Conservation (phyloP, 306 rosid genomes). For the Corylus heterophylla region DNA sequence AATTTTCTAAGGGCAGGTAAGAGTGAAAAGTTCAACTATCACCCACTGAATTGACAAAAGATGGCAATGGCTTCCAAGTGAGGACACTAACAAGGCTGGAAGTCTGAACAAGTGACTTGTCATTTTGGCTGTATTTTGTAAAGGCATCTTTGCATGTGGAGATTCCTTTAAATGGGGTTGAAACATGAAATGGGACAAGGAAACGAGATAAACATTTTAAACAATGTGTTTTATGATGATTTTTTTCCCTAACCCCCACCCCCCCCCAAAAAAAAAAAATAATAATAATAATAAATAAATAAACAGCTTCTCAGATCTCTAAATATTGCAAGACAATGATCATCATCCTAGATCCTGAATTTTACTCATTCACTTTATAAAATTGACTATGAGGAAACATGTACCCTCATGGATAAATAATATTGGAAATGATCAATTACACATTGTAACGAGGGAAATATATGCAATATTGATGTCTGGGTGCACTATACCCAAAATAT, state of each 20-base stretch:
- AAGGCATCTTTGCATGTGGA: neutral
- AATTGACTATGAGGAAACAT: neutral
- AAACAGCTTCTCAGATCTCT: no score
- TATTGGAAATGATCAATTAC: no score
- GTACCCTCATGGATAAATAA: neutral
- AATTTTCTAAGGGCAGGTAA: neutral
- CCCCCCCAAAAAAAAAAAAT: no score
- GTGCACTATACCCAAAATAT: neutral
- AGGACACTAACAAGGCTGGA: neutral
- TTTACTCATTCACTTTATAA: no score
- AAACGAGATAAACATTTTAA: neutral
- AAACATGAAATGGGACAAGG: neutral
- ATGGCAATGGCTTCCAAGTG: conserved; percentile 1
- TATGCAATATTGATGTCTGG: neutral
- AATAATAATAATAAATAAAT: no score
- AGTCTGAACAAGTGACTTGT: neutral
- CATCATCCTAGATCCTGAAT: neutral
- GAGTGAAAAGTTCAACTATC: neutral
- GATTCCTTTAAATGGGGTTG: neutral
- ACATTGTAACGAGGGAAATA: no score
- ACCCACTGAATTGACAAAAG: neutral
- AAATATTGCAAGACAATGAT: neutral
- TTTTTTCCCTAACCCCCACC: no score
- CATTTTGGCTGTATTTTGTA: neutral
- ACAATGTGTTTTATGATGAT: no score